Evolutionary conservation across 306 rosid species (phyloP), one percentile per base, ranked within the genome.

Genomic region (Sesbania bispinosa): DNA sequence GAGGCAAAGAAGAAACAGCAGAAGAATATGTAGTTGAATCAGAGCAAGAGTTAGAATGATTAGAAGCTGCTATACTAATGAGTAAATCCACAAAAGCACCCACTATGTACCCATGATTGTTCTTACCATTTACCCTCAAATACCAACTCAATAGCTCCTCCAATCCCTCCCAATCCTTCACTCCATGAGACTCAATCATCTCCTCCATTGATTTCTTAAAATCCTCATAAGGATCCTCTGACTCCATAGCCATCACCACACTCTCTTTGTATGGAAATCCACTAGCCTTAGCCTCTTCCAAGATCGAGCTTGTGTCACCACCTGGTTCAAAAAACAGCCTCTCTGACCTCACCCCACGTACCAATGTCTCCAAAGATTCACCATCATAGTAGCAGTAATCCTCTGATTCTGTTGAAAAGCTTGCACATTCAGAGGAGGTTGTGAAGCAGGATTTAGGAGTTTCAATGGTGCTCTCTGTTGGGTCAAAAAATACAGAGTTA

Each of bases 171-270:
- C 96, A 92, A 64, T 89, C 89, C 18, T 59, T 89, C 0, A 89
- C 76, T 1, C 87, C 92, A 53, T 83, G 87, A 13, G 79, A 76
- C 53, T 89, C 96, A 59, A 92, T 95, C 96, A 92, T 88, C 69
- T 92, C 96, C 84, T 83, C 92, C 98, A 92, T 92, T 13, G 98
- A 92, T 68, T 74, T 85, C 58, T 79, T 77, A 14, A 92, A 89
- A 59, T 92, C 98, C 2, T 63, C 43, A 46, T 81, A 85, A n/a
- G 91, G 96, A 69, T 92, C 87, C 4, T 82, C 82, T 1, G 98
- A 92, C 4, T 92, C 95, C 91, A 92, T 72, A 1, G 88, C 89
- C 20, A 89, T 5, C 4, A 82, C 84, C 35, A 86, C 86, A 62
- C 95, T 88, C 52, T 87, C 92, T 27, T 83, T 75, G 23, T 81